phyloP scores from a whole-genome alignment of 2,329 filamentous ascomycete genomes.

The Fonsecaea erecta region DNA sequence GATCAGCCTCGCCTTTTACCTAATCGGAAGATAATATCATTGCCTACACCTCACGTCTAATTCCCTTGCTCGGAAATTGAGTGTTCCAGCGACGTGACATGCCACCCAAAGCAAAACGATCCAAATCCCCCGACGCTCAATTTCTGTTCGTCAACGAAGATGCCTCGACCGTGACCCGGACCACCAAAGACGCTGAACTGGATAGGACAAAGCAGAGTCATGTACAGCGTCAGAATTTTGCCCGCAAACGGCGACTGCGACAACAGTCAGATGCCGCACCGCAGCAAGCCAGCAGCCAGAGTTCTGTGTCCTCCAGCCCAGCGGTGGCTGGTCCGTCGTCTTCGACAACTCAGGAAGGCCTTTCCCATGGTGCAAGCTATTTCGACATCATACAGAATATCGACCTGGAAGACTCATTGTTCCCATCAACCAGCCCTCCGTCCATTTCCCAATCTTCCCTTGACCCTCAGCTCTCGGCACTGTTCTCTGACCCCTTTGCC shows the following conservation, averaged over 20 bases:
- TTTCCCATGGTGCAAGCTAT: slow-evolving; percentile 10
- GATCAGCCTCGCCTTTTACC: slow-evolving; percentile 28
- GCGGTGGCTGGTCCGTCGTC: slow-evolving; percentile 9
- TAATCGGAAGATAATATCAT: slow-evolving; percentile 17
- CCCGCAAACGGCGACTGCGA: slow-evolving; percentile 27
- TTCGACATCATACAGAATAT: slow-evolving; percentile 24
- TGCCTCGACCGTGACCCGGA: slow-evolving; percentile 29
- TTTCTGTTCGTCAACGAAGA: slow-evolving; percentile 36
- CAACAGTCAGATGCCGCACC: slow-evolving; percentile 19
- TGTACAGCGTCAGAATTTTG: slow-evolving; percentile 36
- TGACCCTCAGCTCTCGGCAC: slow-evolving; percentile 23
- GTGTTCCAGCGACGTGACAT: slow-evolving; percentile 22
- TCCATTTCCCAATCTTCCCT: slow-evolving; percentile 14
- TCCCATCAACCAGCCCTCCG: slow-evolving; percentile 22
- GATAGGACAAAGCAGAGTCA: slow-evolving; percentile 37
- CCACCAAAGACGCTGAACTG: slow-evolving; percentile 28
- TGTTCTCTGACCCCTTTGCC: slow-evolving; percentile 26
- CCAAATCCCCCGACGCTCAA: slow-evolving; percentile 28
- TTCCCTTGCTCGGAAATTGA: neutral
- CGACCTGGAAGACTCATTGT: slow-evolving; percentile 18
- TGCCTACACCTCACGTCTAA: neutral
- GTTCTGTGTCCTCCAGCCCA: slow-evolving; percentile 22
- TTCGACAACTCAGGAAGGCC: slow-evolving; percentile 10
- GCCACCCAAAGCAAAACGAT: slow-evolving; percentile 30
- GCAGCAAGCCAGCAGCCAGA: slow-evolving; percentile 13